phyloP scores from a whole-genome alignment of 1,139 yeast genomes.

The Taphrina confusa region DNA sequence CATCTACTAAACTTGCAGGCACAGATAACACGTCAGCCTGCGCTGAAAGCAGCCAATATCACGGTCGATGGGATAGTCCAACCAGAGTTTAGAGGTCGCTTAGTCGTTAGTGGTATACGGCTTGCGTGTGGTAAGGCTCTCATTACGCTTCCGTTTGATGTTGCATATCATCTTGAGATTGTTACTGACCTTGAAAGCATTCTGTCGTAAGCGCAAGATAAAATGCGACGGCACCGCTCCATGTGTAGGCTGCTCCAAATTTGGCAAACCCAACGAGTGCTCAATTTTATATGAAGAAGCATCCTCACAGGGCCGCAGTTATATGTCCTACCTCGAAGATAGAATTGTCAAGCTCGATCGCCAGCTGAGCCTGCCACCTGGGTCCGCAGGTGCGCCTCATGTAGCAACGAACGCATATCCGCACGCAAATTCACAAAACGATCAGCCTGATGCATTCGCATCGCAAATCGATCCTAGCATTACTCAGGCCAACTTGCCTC shows the following conservation, averaged over 20 bases:
- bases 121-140: conserved; percentile 23
- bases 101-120: conserved; percentile 29
- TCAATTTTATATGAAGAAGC: conserved; percentile 32
- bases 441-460: background rate
- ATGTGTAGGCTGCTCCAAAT: conserved; percentile 26
- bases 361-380: background rate
- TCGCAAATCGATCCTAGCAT: conserved; percentile 1
- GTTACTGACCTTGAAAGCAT: conserved; percentile 2
- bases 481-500: background rate
- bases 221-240: conserved; percentile 34
- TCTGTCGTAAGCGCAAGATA: conserved; percentile 33
- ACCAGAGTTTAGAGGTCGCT: conserved; percentile 29
- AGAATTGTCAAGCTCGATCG: conserved; percentile 26
- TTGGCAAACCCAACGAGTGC: conserved; percentile 27
- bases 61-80: conserved; percentile 17
- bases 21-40: background rate
- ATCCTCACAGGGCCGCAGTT: conserved; percentile 32
- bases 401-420: background rate
- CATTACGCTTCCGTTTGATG: too few species aligned
- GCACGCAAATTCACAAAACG: background rate
- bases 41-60: background rate
- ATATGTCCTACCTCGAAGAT: conserved; percentile 30
- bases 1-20: conserved; percentile 18
- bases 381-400: background rate
- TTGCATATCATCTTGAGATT: too few species aligned